Conservation (phyloP, 2,329 filamentous ascomycete species). For the Pseudogymnoascus sp. region DNA sequence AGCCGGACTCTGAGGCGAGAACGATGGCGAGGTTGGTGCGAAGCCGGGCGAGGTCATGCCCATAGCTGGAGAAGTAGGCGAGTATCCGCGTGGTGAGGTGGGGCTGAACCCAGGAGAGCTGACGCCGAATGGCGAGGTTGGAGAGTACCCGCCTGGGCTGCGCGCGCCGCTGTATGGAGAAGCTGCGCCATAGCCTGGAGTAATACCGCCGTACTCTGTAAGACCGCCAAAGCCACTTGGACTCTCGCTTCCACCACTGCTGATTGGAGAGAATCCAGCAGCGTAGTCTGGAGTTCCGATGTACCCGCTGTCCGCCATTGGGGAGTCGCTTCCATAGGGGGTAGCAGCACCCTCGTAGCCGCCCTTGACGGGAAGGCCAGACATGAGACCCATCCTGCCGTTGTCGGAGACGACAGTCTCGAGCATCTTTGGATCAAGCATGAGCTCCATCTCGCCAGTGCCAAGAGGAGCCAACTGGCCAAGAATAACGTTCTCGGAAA, state of each 20-base stretch:
- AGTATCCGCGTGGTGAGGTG: constrained; percentile 72
- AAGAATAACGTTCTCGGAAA: constrained; percentile 98
- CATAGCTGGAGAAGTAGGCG: constrained; percentile 22
- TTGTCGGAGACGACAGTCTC: constrained; percentile 93
- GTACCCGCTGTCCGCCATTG: constrained; percentile 64
- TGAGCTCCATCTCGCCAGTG: constrained; percentile 90
- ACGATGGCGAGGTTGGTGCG: constrained; percentile 62
- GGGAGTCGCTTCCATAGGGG: constrained; percentile 84
- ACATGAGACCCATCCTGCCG: constrained; percentile 73
- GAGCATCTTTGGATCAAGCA: constrained; percentile 90
- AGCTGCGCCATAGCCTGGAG: constrained; percentile 41
- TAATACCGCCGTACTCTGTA: constrained; percentile 47
- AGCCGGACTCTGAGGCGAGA: constrained; percentile 55
- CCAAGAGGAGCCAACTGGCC: constrained; percentile 96
- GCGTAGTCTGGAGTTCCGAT: constrained; percentile 52
- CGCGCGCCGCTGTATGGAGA: constrained; percentile 57
- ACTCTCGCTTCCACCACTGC: constrained; percentile 63
- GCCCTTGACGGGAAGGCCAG: constrained; percentile 69
- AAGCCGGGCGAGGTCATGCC: constrained; percentile 63
- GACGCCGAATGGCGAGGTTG: constrained; percentile 36
- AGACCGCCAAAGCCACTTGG: constrained; percentile 54
- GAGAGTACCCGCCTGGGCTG: constrained; percentile 50
- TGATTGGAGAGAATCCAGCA: constrained; percentile 68
- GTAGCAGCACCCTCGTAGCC: constrained; percentile 79
- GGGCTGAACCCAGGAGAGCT: constrained; percentile 23